Conservation (phyloP, 106 monocot genomes). For the Posidonia australis region DNA sequence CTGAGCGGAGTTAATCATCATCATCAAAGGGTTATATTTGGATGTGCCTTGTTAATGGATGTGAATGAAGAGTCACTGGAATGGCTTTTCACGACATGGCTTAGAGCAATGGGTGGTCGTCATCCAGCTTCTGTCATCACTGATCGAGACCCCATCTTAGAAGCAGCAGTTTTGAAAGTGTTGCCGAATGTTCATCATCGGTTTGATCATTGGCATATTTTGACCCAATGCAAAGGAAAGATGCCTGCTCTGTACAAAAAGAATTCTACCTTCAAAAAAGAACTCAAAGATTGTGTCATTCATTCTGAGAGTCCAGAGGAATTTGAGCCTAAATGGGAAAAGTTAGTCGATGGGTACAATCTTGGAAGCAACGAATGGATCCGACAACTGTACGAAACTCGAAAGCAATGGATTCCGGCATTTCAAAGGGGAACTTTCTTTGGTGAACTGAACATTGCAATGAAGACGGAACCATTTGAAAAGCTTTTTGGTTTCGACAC, state of each 20-base stretch:
- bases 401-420: background rate
- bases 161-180: background rate
- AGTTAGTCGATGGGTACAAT: background rate
- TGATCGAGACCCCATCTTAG: background rate
- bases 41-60: constrained; percentile 1
- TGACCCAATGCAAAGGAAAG: background rate
- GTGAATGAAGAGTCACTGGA: background rate
- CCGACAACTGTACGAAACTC: background rate
- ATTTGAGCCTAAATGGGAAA: background rate
- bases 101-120: background rate
- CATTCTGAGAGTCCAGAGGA: background rate
- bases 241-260: background rate
- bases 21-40: background rate
- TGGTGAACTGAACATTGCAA: background rate
- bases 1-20: background rate
- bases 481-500: background rate
- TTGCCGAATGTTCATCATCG: background rate
- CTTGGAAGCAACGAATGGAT: constrained; percentile 1
- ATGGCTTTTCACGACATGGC: background rate
- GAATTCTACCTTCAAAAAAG: background rate
- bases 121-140: background rate
- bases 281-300: background rate
- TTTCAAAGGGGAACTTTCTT: background rate
- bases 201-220: background rate
- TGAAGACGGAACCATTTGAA: background rate